Percentiles rank a stretch among this genome's conserved stretches.
phyloP scores from a whole-genome alignment of 2,329 filamentous ascomycete genomes.

The Cercospora beticola region DNA sequence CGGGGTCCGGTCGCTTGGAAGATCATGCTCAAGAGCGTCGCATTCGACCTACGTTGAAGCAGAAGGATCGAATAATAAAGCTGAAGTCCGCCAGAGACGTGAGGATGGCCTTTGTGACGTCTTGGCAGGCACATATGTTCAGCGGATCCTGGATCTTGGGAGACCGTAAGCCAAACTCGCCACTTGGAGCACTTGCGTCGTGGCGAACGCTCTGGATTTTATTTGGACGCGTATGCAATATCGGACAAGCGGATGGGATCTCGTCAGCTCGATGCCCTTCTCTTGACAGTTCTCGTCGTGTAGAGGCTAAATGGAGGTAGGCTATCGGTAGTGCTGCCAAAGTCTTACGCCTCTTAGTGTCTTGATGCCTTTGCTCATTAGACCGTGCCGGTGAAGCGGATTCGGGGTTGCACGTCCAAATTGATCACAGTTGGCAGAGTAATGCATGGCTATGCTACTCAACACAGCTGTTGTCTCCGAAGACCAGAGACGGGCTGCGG shows the following conservation, averaged over 20 bases:
- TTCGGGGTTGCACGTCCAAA: not conserved
- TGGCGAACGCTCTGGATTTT: not conserved
- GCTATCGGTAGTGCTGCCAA: not conserved
- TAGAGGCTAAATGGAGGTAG: not conserved
- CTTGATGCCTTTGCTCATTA: not conserved
- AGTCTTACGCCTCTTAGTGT: not conserved
- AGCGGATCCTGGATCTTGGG: not conserved
- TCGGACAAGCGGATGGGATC: not conserved
- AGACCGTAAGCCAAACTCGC: not conserved
- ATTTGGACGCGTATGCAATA: not conserved
- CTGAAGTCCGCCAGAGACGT: not conserved
- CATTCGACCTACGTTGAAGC: not conserved
- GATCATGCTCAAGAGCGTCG: not conserved
- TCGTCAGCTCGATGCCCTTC: not conserved
- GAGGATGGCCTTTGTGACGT: not conserved
- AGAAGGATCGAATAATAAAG: not conserved
- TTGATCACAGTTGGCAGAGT: not conserved
- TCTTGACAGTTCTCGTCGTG: not conserved
- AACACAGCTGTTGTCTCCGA: not conserved
- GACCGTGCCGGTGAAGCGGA: not conserved
- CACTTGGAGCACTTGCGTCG: not conserved
- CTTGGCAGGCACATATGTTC: not conserved
- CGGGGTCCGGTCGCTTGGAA: not conserved
- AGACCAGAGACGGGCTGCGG: not conserved
- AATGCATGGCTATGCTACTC: not conserved